Conservation (phyloP, 2,329 filamentous ascomycete species). For the Sclerotinia spermophila region DNA sequence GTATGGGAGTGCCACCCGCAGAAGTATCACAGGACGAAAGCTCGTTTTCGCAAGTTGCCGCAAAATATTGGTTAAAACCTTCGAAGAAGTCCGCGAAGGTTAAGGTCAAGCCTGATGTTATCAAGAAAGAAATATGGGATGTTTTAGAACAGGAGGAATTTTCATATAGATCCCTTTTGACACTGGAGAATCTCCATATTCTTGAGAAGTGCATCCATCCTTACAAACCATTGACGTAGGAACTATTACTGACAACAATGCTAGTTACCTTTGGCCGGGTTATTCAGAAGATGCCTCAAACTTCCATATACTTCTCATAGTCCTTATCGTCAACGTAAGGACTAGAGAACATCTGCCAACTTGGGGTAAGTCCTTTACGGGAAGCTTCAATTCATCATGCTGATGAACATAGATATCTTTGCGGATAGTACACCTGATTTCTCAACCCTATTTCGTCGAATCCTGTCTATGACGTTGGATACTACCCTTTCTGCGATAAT, state of each 20-base stretch:
- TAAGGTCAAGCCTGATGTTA: constrained; percentile 72
- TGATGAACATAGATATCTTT: constrained; percentile 60
- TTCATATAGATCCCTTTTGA: constrained; percentile 69
- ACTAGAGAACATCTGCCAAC: constrained; percentile 79
- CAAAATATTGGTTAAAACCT: constrained; percentile 76
- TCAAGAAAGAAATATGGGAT: constrained; percentile 89
- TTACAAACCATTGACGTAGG: neutral
- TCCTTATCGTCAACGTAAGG: constrained; percentile 83
- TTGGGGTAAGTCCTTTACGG: constrained; percentile 61
- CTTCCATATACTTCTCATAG: constrained; percentile 83
- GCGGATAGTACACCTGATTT: constrained; percentile 75
- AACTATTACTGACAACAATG: constrained; percentile 31
- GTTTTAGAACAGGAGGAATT: constrained; percentile 79
- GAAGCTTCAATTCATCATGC: constrained; percentile 1
- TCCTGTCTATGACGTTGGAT: constrained; percentile 82
- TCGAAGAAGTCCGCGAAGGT: constrained; percentile 58
- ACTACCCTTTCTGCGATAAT: constrained; percentile 61
- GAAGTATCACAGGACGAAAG: constrained; percentile 68
- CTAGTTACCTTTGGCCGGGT: constrained; percentile 88
- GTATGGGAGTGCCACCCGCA: constrained; percentile 53
- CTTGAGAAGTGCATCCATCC: constrained; percentile 67
- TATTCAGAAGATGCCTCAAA: constrained; percentile 88
- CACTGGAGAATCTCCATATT: constrained; percentile 85
- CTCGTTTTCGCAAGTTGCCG: constrained; percentile 72
- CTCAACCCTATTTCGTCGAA: constrained; percentile 81